These are phyloP conservation scores for Yamadazyma friedrichii DNA, from an alignment of 1,139 yeast genomes.

Conservation along the genomic window DNA sequence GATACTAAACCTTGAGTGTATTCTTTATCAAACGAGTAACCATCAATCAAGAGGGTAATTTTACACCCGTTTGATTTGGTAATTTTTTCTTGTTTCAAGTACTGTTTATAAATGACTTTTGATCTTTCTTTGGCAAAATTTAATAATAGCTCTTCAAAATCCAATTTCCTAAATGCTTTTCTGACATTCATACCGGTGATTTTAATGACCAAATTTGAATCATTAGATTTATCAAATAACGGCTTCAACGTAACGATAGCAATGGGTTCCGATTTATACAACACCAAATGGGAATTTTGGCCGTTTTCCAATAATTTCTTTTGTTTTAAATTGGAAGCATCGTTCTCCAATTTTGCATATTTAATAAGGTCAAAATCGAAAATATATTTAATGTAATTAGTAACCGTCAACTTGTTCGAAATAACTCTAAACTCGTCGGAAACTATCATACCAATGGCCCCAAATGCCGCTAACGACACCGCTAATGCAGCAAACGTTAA, in stretches of 20 bases:
- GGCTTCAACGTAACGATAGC: constrained; percentile 51
- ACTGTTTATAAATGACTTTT: constrained; percentile 36
- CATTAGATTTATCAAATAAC: constrained; percentile 33
- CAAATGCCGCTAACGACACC: constrained; percentile 14
- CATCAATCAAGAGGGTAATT: constrained; percentile 37
- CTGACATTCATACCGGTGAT: constrained; percentile 62
- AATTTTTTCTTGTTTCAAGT: constrained; percentile 22
- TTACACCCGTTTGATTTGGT: constrained; percentile 28
- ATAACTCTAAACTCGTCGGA: constrained; percentile 49
- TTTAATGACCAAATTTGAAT: constrained; percentile 41
- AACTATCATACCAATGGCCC: constrained; percentile 24
- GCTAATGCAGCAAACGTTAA: constrained; percentile 26
- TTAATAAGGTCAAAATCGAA: constrained; percentile 56
- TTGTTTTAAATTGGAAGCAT: constrained; percentile 24
- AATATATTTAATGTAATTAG: constrained; percentile 34
- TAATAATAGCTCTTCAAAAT: constrained; percentile 58
- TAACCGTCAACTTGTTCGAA: constrained; percentile 37
- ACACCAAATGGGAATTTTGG: constrained; percentile 51
- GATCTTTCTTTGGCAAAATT: constrained; percentile 59
- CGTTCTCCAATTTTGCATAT: constrained; percentile 33
- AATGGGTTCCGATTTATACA: constrained; percentile 67
- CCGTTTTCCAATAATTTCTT: constrained; percentile 29
- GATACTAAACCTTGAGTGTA: constrained; percentile 31
- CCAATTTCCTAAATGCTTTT: constrained; percentile 62
- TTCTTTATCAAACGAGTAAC: constrained; percentile 51